Percentiles rank a stretch among this genome's conserved stretches.
Conservation (phyloP, 2,329 filamentous ascomycete genomes). For the Bimuria novae-zelandiae region DNA sequence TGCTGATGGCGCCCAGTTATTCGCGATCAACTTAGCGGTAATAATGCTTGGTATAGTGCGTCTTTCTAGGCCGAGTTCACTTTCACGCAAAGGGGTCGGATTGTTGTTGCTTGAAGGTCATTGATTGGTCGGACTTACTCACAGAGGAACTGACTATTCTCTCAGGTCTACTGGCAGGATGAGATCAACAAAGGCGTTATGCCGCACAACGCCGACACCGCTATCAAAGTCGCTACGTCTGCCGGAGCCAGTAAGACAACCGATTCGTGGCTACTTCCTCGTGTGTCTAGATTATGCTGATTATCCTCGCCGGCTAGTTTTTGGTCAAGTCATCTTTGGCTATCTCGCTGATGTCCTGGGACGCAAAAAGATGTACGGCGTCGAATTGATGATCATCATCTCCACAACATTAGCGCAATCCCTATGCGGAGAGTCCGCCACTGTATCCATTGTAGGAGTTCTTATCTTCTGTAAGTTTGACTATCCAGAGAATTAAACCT, state of each 20-base stretch:
- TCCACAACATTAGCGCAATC: slow-evolving; percentile 46
- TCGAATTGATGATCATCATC: slow-evolving; percentile 48
- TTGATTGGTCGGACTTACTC: not conserved
- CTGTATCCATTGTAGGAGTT: slow-evolving; percentile 44
- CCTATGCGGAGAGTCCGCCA: slow-evolving; percentile 41
- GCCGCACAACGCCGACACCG: slow-evolving; percentile 71
- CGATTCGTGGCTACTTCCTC: too few relatives aligned
- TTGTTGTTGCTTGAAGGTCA: too few relatives aligned
- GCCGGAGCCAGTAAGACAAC: not conserved
- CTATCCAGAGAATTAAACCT: too few relatives aligned
- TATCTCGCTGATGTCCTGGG: slow-evolving; percentile 74
- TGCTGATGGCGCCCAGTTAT: slow-evolving; percentile 45
- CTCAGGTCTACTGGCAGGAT: slow-evolving; percentile 61
- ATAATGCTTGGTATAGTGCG: slow-evolving; percentile 76
- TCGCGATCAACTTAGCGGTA: slow-evolving; percentile 59
- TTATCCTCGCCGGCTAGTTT: too few relatives aligned
- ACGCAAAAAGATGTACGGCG: slow-evolving; percentile 81
- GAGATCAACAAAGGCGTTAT: slow-evolving; percentile 54
- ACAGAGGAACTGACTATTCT: not conserved
- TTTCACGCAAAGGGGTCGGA: too few relatives aligned
- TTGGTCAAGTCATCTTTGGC: slow-evolving; percentile 77
- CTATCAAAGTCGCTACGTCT: slow-evolving; percentile 84
- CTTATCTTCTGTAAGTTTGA: slow-evolving; percentile 40
- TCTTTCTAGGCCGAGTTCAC: not conserved
- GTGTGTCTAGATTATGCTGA: too few relatives aligned